Percentiles rank a stretch among this genome's conserved stretches.
phyloP scores from a whole-genome alignment of 768 basidiomycete species.

The Calocera cornea region DNA sequence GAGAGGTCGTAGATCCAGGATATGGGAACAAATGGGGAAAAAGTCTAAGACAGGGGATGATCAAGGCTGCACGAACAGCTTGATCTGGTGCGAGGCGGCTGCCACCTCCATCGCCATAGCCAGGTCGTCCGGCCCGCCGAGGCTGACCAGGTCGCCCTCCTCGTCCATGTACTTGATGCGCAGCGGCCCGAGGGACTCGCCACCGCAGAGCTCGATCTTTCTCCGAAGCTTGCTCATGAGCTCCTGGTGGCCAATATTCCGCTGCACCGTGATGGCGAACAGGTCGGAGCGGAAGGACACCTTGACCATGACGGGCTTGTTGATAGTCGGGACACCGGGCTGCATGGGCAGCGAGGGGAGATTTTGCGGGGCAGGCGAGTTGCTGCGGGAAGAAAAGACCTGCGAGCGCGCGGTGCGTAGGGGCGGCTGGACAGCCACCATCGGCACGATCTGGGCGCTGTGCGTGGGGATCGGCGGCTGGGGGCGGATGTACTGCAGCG shows the following conservation, averaged over 20 bases:
- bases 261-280: slow-evolving; percentile 82
- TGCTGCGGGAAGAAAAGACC: slow-evolving; percentile 28
- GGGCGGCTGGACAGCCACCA: slow-evolving; percentile 25
- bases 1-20: slow-evolving; percentile 1
- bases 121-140: slow-evolving; percentile 84
- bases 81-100: neutral
- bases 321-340: neutral
- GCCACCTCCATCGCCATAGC: slow-evolving; percentile 73
- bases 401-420: slow-evolving; percentile 44
- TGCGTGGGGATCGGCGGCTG: slow-evolving; percentile 84
- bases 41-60: neutral
- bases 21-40: neutral
- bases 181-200: slow-evolving; percentile 64
- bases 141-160: slow-evolving; percentile 78
- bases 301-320: slow-evolving; percentile 67
- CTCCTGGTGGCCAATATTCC: slow-evolving; percentile 62
- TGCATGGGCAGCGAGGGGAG: neutral
- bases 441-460: slow-evolving; percentile 56
- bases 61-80: neutral
- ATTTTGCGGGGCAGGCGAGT: neutral
- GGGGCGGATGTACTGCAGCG: slow-evolving; percentile 43
- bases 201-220: slow-evolving; percentile 87
- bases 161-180: slow-evolving; percentile 84
- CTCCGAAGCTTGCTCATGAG: slow-evolving; percentile 80
- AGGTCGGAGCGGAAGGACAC: slow-evolving; percentile 92